Conservation (phyloP, 2,329 filamentous ascomycete species). For the Cladosporium sp. region DNA sequence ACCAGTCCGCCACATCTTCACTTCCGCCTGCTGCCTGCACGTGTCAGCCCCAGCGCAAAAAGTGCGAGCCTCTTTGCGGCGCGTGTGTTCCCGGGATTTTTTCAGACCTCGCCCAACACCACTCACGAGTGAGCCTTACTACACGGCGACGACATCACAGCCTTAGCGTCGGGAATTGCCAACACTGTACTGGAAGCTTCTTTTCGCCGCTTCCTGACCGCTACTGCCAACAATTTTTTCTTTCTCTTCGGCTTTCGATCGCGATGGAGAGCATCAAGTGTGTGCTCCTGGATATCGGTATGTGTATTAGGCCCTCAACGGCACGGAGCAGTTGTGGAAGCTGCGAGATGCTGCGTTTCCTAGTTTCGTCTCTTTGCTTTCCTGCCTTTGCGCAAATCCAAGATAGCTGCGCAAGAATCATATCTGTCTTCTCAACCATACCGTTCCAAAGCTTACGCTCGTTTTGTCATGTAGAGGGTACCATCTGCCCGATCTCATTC, state of each 20-base stretch:
- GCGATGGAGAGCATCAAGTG: slow-evolving; percentile 34
- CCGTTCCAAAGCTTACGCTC: slow-evolving; percentile 15
- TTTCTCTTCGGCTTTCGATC: neutral
- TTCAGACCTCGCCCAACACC: neutral
- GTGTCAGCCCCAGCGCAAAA: slow-evolving; percentile 9
- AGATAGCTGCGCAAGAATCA: neutral
- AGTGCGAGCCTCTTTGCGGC: slow-evolving; percentile 13
- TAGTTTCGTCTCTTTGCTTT: neutral
- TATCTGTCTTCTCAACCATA: neutral
- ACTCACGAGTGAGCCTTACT: neutral
- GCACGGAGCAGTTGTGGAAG: neutral
- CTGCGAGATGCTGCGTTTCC: neutral
- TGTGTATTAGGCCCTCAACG: slow-evolving; percentile 13
- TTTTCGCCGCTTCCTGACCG: slow-evolving; percentile 1
- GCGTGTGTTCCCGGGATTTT: neutral
- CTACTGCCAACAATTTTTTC: neutral
- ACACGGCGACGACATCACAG: slow-evolving; percentile 1
- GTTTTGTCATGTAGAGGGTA: slow-evolving; percentile 62
- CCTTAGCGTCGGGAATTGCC: slow-evolving; percentile 2
- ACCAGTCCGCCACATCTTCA: slow-evolving; percentile 7
- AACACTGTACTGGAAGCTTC: neutral
- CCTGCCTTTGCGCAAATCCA: neutral
- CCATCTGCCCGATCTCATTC: slow-evolving; percentile 79
- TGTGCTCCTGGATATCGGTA: slow-evolving; percentile 43
- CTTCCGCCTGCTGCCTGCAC: slow-evolving; percentile 4